A percentile compares a stretch with the other conserved stretches of the same genome.
These are phyloP conservation scores for Colletotrichum eremochloae DNA, from an alignment of 2,329 filamentous ascomycete species.

Conservation along the genomic window DNA sequence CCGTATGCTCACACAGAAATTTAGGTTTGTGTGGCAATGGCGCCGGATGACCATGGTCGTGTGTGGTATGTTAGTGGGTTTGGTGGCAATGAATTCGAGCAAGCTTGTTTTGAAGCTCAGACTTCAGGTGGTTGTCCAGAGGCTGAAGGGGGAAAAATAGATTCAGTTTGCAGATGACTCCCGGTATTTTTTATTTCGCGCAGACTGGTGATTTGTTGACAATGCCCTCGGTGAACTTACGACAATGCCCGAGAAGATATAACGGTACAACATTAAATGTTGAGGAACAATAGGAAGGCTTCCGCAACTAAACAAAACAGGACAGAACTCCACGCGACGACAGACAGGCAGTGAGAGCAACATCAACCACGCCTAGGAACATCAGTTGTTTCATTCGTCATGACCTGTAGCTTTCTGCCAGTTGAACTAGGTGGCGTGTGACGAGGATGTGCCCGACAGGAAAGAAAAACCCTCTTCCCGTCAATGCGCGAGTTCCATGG, in stretches of 20 bases:
- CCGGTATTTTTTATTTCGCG: not conserved
- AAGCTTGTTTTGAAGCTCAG: conserved; percentile 7
- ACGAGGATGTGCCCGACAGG: no score
- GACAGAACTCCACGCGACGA: no score
- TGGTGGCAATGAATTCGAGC: conserved; percentile 22
- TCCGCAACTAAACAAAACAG: not conserved
- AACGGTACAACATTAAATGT: no score
- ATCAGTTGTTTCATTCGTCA: no score
- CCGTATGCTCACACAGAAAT: not conserved
- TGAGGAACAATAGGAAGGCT: no score
- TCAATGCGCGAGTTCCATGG: no score
- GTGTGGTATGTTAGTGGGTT: conserved; percentile 9
- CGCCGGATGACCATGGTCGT: conserved; percentile 3
- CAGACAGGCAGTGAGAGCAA: no score
- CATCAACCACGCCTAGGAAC: no score
- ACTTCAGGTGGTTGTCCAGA: not conserved
- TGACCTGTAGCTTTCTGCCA: no score
- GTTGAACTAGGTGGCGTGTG: no score
- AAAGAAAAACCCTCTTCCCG: no score
- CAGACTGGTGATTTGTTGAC: not conserved
- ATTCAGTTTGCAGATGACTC: conserved; percentile 10
- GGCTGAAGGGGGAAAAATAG: not conserved
- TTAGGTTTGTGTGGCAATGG: conserved; percentile 15
- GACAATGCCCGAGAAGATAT: not conserved
- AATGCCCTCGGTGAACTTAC: no score